Base-by-base conservation (phyloP, 306 rosid genomes). In the Acmispon strigosus region DNA sequence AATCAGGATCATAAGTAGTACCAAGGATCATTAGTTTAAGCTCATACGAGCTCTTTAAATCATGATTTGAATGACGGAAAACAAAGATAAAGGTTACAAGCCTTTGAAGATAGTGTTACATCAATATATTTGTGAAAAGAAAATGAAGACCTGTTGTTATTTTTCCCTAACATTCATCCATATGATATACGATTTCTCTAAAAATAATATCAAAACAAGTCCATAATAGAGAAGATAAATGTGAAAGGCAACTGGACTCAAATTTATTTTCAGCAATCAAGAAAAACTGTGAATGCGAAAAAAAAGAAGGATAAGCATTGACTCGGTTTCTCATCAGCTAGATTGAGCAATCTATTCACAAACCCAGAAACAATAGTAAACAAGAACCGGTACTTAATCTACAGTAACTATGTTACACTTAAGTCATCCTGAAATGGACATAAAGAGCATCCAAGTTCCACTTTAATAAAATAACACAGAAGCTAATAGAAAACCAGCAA, bases 321-420 rank as follows among this genome's bases (percentile, higher is more conserved):
- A 54, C 62, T 73, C 71, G 62, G 81, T 55, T 78, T 22, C 65
- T 62, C 59, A 76, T 73, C 22, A 79, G 29, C 79, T 74, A 84
- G 44, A 77, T 82, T 62, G 77, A 80, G 72, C 86, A 76, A 78
- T 69, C 84, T 85, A 83, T 83, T 79, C 85, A 87, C 92, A 87
- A 71, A 64, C 79, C 84, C 73, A 62, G 78, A 62, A 61, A 42
- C 50, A 41, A n/a, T 12, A 13, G 64, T 16, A 57, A 51, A 68
- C 11, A 34, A 45, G 49, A 58, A 59, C 15, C 62, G 55, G 75
- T 78, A 61, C 11, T 8, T 68, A 75, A 56, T 64, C 51, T 62
- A 83, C 78, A 37, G 53, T 6, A 19, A 74, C 66, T 72, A 65
- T 57, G 72, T 55, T 73, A 66, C 78, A 75, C 71, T 9, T 41